phyloP scores from a whole-genome alignment of 2,329 filamentous ascomycete genomes.

The Fonsecaea erecta region DNA sequence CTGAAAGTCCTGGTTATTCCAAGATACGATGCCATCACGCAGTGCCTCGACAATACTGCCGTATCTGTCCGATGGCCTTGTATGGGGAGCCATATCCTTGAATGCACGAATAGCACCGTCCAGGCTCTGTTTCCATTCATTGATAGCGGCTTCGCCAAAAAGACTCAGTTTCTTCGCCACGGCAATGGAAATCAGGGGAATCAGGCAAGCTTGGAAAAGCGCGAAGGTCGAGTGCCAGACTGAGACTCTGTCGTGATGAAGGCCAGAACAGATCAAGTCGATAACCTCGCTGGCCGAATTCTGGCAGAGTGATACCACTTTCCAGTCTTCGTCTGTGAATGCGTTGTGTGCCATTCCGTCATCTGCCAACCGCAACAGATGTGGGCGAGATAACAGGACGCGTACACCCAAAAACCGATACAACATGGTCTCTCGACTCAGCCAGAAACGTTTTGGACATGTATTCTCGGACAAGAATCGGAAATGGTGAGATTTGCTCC shows the following conservation, averaged over 20 bases:
- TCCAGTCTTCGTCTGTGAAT: constrained; percentile 17
- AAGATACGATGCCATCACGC: constrained; percentile 1
- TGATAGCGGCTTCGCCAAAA: constrained; percentile 1
- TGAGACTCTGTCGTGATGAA: constrained; percentile 8
- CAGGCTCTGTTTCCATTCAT: not conserved
- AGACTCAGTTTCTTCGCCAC: constrained; percentile 3
- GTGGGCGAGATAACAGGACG: constrained; percentile 13
- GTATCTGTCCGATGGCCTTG: constrained; percentile 15
- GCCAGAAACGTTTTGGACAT: constrained; percentile 5
- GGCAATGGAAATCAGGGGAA: constrained; percentile 10
- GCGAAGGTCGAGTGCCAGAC: constrained; percentile 15
- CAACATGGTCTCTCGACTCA: constrained; percentile 5
- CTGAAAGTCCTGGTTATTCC: not conserved
- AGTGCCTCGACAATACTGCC: constrained; percentile 10
- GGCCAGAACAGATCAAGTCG: constrained; percentile 1
- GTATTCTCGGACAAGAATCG: not conserved
- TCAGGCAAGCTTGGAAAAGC: constrained; percentile 17
- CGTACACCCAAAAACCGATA: constrained; percentile 5
- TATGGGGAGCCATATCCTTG: constrained; percentile 13
- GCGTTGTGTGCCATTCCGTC: not conserved
- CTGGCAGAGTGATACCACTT: constrained; percentile 10
- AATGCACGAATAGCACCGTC: constrained; percentile 11
- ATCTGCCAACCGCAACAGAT: constrained; percentile 17
- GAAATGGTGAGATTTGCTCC: constrained; percentile 4
- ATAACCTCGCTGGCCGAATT: constrained; percentile 4